Evolutionary conservation across 1,284 basidiomycete species (phyloP).

Genomic region (Pascua guehoae): DNA sequence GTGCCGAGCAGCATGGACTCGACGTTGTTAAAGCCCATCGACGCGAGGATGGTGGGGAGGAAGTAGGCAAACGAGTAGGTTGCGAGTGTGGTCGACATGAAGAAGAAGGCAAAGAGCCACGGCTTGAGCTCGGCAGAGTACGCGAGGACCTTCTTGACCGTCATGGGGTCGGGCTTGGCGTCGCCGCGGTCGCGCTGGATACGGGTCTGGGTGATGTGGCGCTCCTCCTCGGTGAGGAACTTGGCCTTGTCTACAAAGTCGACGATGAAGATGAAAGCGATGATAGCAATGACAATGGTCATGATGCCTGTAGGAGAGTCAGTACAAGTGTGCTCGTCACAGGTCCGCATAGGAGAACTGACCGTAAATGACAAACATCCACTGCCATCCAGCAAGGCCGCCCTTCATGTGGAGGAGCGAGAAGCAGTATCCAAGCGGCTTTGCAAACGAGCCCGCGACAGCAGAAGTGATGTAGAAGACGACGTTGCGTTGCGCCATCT

Average conservation of each 20-base stretch:
- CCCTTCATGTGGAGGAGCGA: constrained; percentile 7
- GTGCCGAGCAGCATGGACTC: constrained; percentile 44
- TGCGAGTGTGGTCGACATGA: constrained; percentile 30
- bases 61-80: constrained; percentile 41
- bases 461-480: constrained; percentile 47
- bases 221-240: constrained; percentile 15
- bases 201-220: constrained; percentile 8
- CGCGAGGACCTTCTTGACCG: constrained; percentile 31
- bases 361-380: constrained; percentile 12
- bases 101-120: constrained; percentile 51
- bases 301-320: constrained; percentile 3
- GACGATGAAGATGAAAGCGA: constrained; percentile 8
- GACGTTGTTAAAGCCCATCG: constrained; percentile 42
- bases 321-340: not conserved
- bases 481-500: constrained; percentile 44
- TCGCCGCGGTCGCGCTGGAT: constrained; percentile 36
- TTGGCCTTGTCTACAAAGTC: constrained; percentile 18
- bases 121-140: constrained; percentile 48
- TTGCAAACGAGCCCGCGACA: constrained; percentile 17
- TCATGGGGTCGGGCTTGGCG: constrained; percentile 45
- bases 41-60: constrained; percentile 48
- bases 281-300: constrained; percentile 11
- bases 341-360: not conserved
- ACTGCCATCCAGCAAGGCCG: constrained; percentile 10
- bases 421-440: constrained; percentile 11